Percentiles rank a stretch among this genome's conserved stretches.
Evolutionary conservation across 176 grass and related monocot species (phyloP).

Genomic region (Triticum dicoccoides): DNA sequence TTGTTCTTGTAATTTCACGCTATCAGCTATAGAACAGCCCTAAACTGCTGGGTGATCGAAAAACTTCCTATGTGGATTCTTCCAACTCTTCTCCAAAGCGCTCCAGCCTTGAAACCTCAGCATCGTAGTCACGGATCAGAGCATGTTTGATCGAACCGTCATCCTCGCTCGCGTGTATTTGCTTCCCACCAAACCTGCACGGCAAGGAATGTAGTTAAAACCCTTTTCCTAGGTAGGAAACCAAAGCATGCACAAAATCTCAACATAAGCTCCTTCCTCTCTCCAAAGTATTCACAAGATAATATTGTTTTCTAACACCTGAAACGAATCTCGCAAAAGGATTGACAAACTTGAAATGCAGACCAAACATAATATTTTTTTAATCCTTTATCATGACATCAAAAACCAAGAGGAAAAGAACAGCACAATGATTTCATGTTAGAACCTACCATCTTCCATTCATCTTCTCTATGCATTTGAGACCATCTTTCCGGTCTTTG

Average conservation of each 20-base stretch:
- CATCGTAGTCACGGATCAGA: conserved; percentile 79
- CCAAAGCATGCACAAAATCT: no score
- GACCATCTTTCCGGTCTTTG: conserved; percentile 79
- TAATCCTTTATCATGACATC: not conserved
- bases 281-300: not conserved
- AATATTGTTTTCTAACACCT: not conserved
- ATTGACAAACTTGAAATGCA: not conserved
- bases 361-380: not conserved
- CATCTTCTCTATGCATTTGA: conserved; percentile 85
- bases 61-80: conserved; percentile 31
- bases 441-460: conserved; percentile 88
- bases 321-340: not conserved
- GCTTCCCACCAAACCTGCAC: conserved; percentile 79
- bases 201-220: conserved; percentile 2
- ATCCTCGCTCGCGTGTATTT: conserved; percentile 76
- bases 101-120: conserved; percentile 74
- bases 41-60: not conserved
- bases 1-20: not conserved
- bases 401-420: not conserved
- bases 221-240: not conserved
- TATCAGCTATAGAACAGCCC: not conserved
- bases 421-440: not conserved
- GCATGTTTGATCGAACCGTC: conserved; percentile 82
- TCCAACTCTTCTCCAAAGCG: conserved; percentile 83
- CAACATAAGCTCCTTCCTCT: not conserved